Base-by-base conservation (phyloP, 768 basidiomycete genomes). In the Russula vinacea region DNA sequence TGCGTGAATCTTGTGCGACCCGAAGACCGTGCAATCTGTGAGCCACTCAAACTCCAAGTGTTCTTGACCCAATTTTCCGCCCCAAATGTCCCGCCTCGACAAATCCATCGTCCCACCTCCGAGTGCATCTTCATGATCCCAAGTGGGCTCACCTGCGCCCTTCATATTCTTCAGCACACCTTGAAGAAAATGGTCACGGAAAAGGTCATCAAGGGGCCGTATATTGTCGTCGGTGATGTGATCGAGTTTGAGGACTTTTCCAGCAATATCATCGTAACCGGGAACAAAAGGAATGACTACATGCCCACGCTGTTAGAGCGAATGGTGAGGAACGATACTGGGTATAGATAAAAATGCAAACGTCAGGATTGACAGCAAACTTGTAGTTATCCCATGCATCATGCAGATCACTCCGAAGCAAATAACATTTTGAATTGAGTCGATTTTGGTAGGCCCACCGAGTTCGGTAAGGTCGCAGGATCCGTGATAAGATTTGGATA, bases 161-260 rank as follows among this genome's bases (percentile, higher is more conserved):
- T 60, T 60, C 59, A 52, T 60, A 52, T 60, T 53, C 40, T 60
- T 60, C 29, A 53, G 59, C n/a, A 53, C 51, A 7, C 19, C 39
- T 60, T 53, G 51, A 32, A 52, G 50, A 33, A 60, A 53, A 51
- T 52, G 39, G n/a, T 52, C 59, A 0, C 8, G 51, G 51, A 52
- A 42, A 52, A 60, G 29, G 26, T 44, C 39, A 17, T 60, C 50
- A 17, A 53, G 51, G 5, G 51, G 51, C 32, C 58, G 50, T 4
- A 42, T 32, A 44, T 53, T n/a, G 6, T 24, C 3, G 3, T 60
- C 39, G 11, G 9, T 5, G 13, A 60, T 53, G 29, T 60, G 51
- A 7, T 37, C 40, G 2, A 53, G 51, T 10, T 60, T 42, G 26
- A 53, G 51, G 59, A 44, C 32, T 10, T 53, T 60, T 32, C 59